Evolutionary conservation across 345 rosid genomes (phyloP), one percentile per base, ranked within the genome.

Genomic region (Populus tremula): DNA sequence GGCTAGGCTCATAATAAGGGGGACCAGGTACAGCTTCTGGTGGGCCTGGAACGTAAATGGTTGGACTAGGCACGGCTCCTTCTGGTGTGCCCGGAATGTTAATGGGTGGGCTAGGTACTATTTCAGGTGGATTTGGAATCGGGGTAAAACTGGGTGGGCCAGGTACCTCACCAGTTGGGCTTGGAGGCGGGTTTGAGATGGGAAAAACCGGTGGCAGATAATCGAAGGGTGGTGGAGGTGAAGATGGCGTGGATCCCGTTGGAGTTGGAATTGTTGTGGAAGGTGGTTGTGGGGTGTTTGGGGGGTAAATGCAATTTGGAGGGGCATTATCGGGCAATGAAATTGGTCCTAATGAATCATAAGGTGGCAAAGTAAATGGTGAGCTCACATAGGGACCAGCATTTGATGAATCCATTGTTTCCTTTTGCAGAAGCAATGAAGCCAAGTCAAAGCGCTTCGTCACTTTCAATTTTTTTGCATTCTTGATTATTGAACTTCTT

Each of bases 281-380:
- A 20, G 90, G 90, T 0, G 90, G 13, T 38, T 56, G 84, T n/a
- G 92, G 96, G 78, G 85, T 85, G 54, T 69, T 73, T 20, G 93
- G 93, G 31, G 94, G 93, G 75, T 82, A 74, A 79, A 78, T 49
- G 33, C 97, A 92, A 73, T 72, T 81, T 13, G 93, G 91, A 82
- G 94, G 86, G 75, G 89, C 66, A 72, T 80, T 83, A 78, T 68
- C 76, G 41, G 94, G 87, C 54, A 83, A 83, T 8, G 89, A 76
- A 70, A 75, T 72, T 21, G 93, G 93, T 4, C 90, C 67, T 18
- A 90, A 80, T 13, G 92, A 84, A 33, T 87, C 93, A 50, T 83
- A 84, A 16, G 97, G 92, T 43, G 93, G 87, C 72, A 91, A 72
- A 76, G 87, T 74, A 74, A 87, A 87, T 23, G 91, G 90, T 35